These are phyloP conservation scores for Penicillium thymicola DNA, from an alignment of 2,329 filamentous ascomycete species.

Conservation along the genomic window DNA sequence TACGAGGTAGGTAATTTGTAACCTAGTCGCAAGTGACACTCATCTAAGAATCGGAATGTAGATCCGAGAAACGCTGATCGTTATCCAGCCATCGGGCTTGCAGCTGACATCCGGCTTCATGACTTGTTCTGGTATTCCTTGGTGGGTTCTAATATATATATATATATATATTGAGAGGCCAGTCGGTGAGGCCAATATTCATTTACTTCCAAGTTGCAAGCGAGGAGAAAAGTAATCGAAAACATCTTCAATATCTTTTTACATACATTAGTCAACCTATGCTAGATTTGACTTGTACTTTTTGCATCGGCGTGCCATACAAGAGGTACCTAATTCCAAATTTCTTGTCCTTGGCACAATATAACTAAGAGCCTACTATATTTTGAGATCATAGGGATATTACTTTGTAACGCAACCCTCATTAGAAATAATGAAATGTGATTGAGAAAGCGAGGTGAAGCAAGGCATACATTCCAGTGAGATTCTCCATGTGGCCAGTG, in stretches of 20 bases:
- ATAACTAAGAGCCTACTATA: neutral
- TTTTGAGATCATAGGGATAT: neutral
- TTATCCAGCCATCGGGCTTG: neutral
- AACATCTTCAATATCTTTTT: too few species aligned
- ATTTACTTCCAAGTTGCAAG: neutral
- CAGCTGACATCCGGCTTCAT: neutral
- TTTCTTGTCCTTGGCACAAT: neutral
- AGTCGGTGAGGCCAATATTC: neutral
- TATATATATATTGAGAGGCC: neutral
- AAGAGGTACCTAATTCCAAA: neutral
- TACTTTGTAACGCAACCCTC: neutral
- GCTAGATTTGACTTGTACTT: neutral
- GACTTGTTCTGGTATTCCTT: neutral
- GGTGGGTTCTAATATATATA: neutral
- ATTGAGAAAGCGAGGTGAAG: neutral
- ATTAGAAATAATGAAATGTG: neutral
- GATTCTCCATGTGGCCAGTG: neutral
- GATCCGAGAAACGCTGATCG: neutral
- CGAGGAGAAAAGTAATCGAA: too few species aligned
- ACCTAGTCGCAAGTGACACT: too few species aligned
- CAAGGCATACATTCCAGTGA: neutral
- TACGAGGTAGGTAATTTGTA: neutral
- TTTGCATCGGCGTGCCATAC: neutral
- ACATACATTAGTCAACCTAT: neutral
- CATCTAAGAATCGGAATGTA: neutral